A percentile compares a stretch with the other conserved stretches of the same genome.
Conservation (phyloP, 2,329 filamentous ascomycete species). For the Fusarium bulbicola region DNA sequence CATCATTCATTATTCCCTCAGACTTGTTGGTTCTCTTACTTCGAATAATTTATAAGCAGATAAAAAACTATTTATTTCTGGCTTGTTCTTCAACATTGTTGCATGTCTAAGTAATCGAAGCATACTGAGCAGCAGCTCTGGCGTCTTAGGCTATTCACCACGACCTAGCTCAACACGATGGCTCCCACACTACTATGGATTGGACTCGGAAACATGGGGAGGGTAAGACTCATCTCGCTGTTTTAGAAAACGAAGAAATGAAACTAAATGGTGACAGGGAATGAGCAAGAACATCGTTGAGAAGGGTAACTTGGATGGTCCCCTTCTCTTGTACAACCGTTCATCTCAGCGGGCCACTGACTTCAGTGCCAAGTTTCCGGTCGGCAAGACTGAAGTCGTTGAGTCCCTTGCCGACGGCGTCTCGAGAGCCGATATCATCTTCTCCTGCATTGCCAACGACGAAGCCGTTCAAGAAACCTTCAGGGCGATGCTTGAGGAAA, state of each 20-base stretch:
- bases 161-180: constrained; percentile 49
- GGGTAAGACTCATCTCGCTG: constrained; percentile 59
- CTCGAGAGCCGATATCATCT: constrained; percentile 77
- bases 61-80: no score
- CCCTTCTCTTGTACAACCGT: constrained; percentile 84
- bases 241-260: not conserved
- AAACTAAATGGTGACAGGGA: constrained; percentile 60
- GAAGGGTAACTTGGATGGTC: constrained; percentile 76
- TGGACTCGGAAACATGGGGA: constrained; percentile 88
- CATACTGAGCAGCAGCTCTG: not conserved
- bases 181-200: constrained; percentile 76
- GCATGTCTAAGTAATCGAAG: not conserved
- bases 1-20: not conserved
- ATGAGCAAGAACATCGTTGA: constrained; percentile 86
- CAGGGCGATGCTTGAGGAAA: constrained; percentile 59
- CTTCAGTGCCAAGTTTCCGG: constrained; percentile 67
- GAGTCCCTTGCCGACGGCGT: constrained; percentile 73
- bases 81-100: not conserved
- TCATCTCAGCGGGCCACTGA: constrained; percentile 72
- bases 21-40: not conserved
- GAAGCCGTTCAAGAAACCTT: constrained; percentile 73
- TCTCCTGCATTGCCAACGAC: constrained; percentile 84
- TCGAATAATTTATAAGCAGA: not conserved
- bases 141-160: not conserved
- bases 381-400: constrained; percentile 70